phyloP scores from a whole-genome alignment of 2,329 filamentous ascomycete species.

The Beauveria sp. region DNA sequence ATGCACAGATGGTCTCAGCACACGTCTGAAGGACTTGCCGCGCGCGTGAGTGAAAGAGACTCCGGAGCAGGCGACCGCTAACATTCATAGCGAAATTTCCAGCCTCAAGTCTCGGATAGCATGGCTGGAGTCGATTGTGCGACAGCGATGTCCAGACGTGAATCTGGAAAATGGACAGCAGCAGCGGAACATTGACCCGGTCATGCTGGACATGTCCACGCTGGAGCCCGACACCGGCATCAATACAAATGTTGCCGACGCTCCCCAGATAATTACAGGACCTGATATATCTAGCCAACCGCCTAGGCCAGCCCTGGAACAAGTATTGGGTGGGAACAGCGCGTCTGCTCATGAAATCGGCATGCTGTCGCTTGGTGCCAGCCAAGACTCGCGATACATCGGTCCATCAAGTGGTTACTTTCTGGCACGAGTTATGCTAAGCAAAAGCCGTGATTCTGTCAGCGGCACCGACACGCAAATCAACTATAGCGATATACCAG shows the following conservation, averaged over 20 bases:
- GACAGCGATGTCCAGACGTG: conserved; percentile 32
- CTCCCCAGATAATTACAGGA: neutral
- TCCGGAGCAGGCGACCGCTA: neutral
- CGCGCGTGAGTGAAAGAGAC: conserved; percentile 27
- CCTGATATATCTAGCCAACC: neutral
- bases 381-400: conserved; percentile 42
- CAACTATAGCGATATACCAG: conserved; percentile 16
- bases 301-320: neutral
- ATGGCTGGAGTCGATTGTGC: conserved; percentile 39
- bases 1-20: conserved; percentile 38
- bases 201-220: conserved; percentile 4
- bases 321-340: conserved; percentile 15
- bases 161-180: conserved; percentile 22
- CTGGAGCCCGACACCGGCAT: conserved; percentile 14
- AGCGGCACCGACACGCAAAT: neutral
- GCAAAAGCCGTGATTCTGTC: conserved; percentile 16
- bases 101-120: conserved; percentile 32
- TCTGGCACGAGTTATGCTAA: conserved; percentile 40
- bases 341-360: conserved; percentile 43
- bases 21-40: conserved; percentile 30
- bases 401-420: conserved; percentile 50
- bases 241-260: conserved; percentile 12
- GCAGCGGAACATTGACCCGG: neutral
- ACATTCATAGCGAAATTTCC: conserved; percentile 16
- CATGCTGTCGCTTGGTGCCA: conserved; percentile 40